A percentile compares a stretch with the other conserved stretches of the same genome.
phyloP scores from a whole-genome alignment of 202 grass and related monocot species.

The Cymbopogon flexuosus region DNA sequence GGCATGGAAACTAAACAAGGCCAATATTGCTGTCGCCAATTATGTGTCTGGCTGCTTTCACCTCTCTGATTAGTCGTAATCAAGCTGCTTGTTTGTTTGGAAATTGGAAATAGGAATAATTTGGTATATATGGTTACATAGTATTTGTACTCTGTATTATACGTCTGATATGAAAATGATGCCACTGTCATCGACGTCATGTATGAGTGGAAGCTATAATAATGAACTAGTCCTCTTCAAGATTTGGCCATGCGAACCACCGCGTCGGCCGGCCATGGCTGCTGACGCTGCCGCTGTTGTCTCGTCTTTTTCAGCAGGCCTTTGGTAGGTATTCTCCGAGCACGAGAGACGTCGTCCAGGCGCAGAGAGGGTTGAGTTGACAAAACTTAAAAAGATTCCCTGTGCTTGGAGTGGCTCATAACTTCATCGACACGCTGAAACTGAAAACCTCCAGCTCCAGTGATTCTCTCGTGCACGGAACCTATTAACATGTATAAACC shows the following conservation, averaged over 20 bases:
- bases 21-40: not conserved
- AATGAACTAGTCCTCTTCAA: not conserved
- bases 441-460: not conserved
- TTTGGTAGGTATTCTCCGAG: not conserved
- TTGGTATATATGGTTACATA: not conserved
- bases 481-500: not conserved
- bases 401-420: not conserved
- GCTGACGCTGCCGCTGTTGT: not conserved
- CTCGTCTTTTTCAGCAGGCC: not conserved
- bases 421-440: not conserved
- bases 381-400: not conserved
- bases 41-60: not conserved
- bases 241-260: constrained; percentile 34
- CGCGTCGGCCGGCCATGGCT: not conserved
- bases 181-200: not conserved
- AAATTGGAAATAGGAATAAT: not conserved
- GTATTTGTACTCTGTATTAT: not conserved
- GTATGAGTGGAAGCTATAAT: not conserved
- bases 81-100: not conserved
- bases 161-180: not conserved
- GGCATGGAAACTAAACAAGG: too few relatives aligned
- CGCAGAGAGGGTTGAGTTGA: not conserved
- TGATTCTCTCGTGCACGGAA: not conserved
- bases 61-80: not conserved
- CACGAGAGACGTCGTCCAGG: not conserved